phyloP scores from a whole-genome alignment of 2,329 filamentous ascomycete genomes.

The Emericellopsis atlantica region DNA sequence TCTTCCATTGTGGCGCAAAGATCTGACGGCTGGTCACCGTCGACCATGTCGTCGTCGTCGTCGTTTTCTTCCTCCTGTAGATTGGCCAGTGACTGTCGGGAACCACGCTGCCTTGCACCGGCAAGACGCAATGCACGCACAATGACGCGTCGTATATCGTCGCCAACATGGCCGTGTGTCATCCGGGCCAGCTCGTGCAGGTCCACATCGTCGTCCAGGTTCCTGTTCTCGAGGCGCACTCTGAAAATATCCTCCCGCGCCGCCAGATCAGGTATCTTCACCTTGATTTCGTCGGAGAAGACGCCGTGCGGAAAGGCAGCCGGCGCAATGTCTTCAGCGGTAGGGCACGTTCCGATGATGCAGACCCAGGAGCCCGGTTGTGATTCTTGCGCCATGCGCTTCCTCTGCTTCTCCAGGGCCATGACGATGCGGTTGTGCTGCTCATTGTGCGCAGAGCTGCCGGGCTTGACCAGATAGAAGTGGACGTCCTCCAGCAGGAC shows the following conservation, averaged over 20 bases:
- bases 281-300: slow-evolving; percentile 76
- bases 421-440: slow-evolving; percentile 82
- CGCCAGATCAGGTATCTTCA: slow-evolving; percentile 72
- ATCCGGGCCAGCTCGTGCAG: slow-evolving; percentile 63
- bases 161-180: slow-evolving; percentile 87
- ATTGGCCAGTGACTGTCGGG: not conserved
- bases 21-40: not conserved
- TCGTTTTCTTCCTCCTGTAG: not conserved
- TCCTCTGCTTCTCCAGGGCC: slow-evolving; percentile 79
- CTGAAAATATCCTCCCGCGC: slow-evolving; percentile 68
- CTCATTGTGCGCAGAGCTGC: slow-evolving; percentile 71
- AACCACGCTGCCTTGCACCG: not conserved
- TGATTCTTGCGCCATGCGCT: slow-evolving; percentile 60
- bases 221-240: slow-evolving; percentile 55
- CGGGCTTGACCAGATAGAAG: slow-evolving; percentile 60
- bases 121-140: slow-evolving; percentile 21
- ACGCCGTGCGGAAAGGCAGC: slow-evolving; percentile 60
- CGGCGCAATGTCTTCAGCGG: slow-evolving; percentile 75
- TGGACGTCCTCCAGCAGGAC: slow-evolving; percentile 92
- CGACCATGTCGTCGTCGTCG: not conserved
- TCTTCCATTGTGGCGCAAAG: slow-evolving; percentile 25
- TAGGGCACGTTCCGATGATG: slow-evolving; percentile 82
- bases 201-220: slow-evolving; percentile 57
- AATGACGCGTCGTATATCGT: slow-evolving; percentile 63
- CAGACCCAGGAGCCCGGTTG: slow-evolving; percentile 62